Evolutionary conservation across 257 asterid genomes (phyloP).

Genomic region (Ehretia macrophylla): DNA sequence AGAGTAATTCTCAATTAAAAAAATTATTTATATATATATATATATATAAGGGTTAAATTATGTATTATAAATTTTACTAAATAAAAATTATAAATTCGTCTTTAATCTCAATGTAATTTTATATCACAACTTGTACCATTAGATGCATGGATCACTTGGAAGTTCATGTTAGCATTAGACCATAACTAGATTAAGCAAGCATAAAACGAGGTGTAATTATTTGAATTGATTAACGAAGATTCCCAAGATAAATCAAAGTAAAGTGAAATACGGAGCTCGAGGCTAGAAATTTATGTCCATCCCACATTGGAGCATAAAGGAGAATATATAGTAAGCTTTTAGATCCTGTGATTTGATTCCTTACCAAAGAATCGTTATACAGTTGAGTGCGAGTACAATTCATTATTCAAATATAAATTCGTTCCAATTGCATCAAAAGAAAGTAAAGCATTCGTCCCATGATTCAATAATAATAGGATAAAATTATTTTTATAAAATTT

Average conservation of each 20-base stretch:
- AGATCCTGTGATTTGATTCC: constrained; percentile 7
- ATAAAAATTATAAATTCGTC: too few relatives aligned
- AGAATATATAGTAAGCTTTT: not conserved
- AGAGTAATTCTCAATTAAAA: too few relatives aligned
- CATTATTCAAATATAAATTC: constrained; percentile 3
- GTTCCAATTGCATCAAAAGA: constrained; percentile 5
- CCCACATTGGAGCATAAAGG: constrained; percentile 5
- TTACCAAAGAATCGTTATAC: constrained; percentile 14
- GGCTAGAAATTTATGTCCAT: not conserved
- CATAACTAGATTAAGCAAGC: not conserved
- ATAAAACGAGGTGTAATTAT: not conserved
- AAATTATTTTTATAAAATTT: too few relatives aligned
- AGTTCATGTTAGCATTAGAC: not conserved
- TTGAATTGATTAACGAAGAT: constrained; percentile 5
- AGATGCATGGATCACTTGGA: not conserved
- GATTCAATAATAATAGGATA: too few relatives aligned
- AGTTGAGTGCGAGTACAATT: constrained; percentile 1
- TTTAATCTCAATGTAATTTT: too few relatives aligned
- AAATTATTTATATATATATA: too few relatives aligned
- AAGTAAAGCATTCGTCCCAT: constrained; percentile 10
- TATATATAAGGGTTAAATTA: too few relatives aligned
- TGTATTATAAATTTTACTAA: too few relatives aligned
- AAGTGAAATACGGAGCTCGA: not conserved
- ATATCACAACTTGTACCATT: constrained; percentile 1
- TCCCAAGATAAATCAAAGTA: not conserved